Conservation (phyloP, 2,329 filamentous ascomycete genomes). For the Chrysoporthe cubensis region DNA sequence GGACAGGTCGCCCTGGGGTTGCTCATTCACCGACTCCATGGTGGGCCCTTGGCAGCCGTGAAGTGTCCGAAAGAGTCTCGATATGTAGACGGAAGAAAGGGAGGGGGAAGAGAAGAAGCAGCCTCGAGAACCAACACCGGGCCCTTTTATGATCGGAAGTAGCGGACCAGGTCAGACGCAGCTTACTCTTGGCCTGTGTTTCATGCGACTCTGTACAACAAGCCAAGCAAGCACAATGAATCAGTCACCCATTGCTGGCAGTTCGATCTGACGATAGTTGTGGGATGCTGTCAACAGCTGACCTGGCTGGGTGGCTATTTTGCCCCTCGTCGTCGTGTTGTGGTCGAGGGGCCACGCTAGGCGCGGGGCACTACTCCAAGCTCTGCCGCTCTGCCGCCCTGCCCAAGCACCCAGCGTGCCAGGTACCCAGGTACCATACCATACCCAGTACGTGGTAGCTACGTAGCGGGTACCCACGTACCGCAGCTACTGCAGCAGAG, state of each 20-base stretch:
- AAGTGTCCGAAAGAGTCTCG: neutral
- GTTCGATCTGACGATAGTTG: neutral
- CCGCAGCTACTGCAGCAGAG: neutral
- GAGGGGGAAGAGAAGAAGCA: neutral
- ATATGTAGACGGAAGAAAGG: conserved; percentile 1
- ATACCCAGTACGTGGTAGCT: too few relatives aligned
- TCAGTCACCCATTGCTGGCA: conserved; percentile 8
- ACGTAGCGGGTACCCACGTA: too few relatives aligned
- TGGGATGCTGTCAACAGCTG: neutral
- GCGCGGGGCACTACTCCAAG: neutral
- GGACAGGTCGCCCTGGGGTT: conserved; percentile 35
- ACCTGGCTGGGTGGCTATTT: neutral
- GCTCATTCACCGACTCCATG: conserved; percentile 43
- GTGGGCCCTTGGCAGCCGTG: neutral
- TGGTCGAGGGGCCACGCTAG: neutral
- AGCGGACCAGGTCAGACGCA: neutral
- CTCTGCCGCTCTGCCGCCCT: neutral
- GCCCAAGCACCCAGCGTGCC: neutral
- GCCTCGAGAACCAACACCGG: neutral
- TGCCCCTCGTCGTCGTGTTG: neutral
- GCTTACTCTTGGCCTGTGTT: conserved; percentile 23
- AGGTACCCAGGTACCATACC: too few relatives aligned
- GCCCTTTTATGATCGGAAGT: neutral
- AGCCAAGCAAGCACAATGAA: conserved; percentile 11
- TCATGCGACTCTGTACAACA: conserved; percentile 13